These are phyloP conservation scores for Lizanozyma gosingica DNA, from an alignment of 1,139 yeast genomes.

Conservation along the genomic window DNA sequence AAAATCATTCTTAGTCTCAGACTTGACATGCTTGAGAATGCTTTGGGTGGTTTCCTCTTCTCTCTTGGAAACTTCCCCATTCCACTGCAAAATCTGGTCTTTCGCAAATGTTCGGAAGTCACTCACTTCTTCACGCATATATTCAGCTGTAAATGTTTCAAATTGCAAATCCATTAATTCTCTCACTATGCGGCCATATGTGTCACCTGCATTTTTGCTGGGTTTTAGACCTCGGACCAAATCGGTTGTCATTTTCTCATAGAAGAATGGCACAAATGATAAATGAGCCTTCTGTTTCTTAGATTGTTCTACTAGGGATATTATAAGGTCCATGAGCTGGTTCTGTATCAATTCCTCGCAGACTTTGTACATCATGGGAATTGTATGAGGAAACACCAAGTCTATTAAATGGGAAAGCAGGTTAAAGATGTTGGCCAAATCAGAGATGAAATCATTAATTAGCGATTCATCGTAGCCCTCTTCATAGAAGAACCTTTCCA, in stretches of 20 bases:
- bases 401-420: conserved; percentile 29
- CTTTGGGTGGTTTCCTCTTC: conserved; percentile 34
- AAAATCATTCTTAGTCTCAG: conserved; percentile 37
- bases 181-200: conserved; percentile 20
- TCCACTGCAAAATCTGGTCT: conserved; percentile 26
- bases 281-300: conserved; percentile 20
- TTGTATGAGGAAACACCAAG: conserved; percentile 27
- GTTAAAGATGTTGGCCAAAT: conserved; percentile 26
- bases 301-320: conserved; percentile 21
- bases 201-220: conserved; percentile 26
- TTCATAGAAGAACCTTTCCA: conserved; percentile 14
- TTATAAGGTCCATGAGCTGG: conserved; percentile 29
- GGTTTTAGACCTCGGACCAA: conserved; percentile 19
- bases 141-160: conserved; percentile 41
- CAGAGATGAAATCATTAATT: conserved; percentile 17
- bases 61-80: conserved; percentile 21
- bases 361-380: conserved; percentile 42
- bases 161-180: conserved; percentile 42
- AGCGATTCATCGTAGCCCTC: conserved; percentile 7
- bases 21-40: conserved; percentile 31
- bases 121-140: conserved; percentile 36
- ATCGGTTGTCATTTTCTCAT: conserved; percentile 17
- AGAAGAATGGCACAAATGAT: conserved; percentile 23
- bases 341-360: conserved; percentile 38
- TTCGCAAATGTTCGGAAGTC: conserved; percentile 19